Evolutionary conservation across 768 basidiomycete genomes (phyloP).

Genomic region (Mycena pura): DNA sequence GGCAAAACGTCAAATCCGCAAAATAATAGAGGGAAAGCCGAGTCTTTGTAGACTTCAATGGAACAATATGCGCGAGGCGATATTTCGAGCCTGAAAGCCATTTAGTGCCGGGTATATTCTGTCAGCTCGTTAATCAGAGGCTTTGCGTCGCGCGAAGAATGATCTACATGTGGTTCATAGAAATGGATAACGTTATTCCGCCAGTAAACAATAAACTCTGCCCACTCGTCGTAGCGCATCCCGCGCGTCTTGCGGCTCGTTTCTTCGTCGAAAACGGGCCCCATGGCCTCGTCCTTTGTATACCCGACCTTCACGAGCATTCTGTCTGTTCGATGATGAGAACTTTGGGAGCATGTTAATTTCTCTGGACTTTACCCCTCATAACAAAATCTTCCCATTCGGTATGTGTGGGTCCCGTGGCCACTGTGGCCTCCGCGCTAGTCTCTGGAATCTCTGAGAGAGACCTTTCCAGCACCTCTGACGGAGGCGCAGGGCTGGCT

Average conservation of each 20-base stretch:
- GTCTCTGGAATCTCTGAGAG: conserved; percentile 62
- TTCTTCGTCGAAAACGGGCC: conserved; percentile 66
- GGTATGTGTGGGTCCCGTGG: conserved; percentile 29
- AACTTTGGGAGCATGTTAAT: conserved; percentile 6
- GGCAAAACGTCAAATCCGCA: conserved; percentile 82
- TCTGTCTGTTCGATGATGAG: conserved; percentile 64
- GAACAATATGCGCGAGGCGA: conserved; percentile 74
- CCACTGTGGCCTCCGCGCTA: conserved; percentile 69
- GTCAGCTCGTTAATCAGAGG: conserved; percentile 18
- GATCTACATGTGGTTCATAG: conserved; percentile 82
- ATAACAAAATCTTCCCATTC: conserved; percentile 65
- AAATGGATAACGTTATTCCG: conserved; percentile 78
- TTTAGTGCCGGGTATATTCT: conserved; percentile 74
- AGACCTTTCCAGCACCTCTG: conserved; percentile 69
- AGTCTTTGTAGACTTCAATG: conserved; percentile 67
- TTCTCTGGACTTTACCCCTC: conserved; percentile 61
- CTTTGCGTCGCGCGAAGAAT: neutral
- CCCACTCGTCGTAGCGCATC: conserved; percentile 70
- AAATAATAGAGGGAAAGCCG: conserved; percentile 87
- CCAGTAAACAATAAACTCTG: conserved; percentile 89
- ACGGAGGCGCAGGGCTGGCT: conserved; percentile 55
- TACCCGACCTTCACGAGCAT: conserved; percentile 86
- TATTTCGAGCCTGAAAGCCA: conserved; percentile 75
- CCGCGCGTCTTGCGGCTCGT: conserved; percentile 69
- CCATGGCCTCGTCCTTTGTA: conserved; percentile 58